A percentile compares a stretch with the other conserved stretches of the same genome.
Conservation (phyloP, 1,284 basidiomycete genomes). For the Hortiboletus rubellus region DNA sequence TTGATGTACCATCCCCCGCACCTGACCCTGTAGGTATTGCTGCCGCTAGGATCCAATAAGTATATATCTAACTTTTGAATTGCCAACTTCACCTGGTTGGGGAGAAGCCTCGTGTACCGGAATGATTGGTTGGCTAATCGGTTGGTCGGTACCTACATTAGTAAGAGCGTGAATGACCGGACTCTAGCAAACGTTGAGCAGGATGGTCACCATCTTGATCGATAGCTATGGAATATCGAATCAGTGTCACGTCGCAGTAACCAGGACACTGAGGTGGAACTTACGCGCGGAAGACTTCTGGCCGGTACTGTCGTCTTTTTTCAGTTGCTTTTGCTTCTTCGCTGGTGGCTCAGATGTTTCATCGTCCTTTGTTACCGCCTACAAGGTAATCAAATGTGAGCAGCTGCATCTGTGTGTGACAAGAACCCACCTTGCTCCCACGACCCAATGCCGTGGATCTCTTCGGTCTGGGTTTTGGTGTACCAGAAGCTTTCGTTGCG, state of each 20-base stretch:
- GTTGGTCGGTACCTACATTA: slow-evolving; percentile 10
- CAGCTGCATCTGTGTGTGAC: neutral
- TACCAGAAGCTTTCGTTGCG: neutral
- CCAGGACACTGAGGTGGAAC: neutral
- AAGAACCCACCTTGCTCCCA: slow-evolving; percentile 13
- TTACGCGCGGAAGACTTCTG: slow-evolving; percentile 14
- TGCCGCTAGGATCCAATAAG: slow-evolving; percentile 6
- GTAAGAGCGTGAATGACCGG: neutral
- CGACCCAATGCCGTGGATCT: neutral
- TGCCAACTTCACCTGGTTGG: slow-evolving; percentile 16
- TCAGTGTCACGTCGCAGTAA: neutral
- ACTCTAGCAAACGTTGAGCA: neutral
- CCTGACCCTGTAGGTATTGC: neutral
- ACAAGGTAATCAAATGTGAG: neutral
- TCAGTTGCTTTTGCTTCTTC: slow-evolving; percentile 8
- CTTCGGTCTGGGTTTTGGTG: neutral
- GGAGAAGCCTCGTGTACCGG: neutral
- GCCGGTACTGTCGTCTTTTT: slow-evolving; percentile 6
- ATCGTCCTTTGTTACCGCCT: slow-evolving; percentile 7
- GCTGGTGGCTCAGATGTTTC: neutral
- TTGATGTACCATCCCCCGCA: neutral
- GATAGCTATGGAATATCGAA: slow-evolving; percentile 5
- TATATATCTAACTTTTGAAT: neutral
- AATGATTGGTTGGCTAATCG: neutral
- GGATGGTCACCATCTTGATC: slow-evolving; percentile 10